Percentiles rank a stretch among this genome's conserved stretches.
Conservation (phyloP, 1,139 yeast species). For the Sugiyamaella paludigena region DNA sequence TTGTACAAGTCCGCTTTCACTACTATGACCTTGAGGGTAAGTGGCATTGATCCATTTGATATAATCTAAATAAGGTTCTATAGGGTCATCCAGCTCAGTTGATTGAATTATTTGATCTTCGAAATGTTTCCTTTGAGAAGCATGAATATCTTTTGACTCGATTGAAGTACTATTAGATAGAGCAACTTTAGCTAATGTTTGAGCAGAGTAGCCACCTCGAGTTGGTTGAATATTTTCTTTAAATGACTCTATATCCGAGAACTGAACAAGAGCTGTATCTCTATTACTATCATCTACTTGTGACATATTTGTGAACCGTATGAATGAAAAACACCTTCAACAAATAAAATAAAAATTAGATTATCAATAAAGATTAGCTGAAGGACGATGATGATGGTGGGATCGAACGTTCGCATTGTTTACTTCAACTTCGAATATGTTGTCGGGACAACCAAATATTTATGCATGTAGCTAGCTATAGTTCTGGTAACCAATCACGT, state of each 20-base stretch:
- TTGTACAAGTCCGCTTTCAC: slow-evolving; percentile 64
- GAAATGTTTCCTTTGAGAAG: slow-evolving; percentile 34
- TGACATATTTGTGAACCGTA: too few relatives aligned
- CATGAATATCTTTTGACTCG: slow-evolving; percentile 19
- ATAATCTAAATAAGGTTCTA: slow-evolving; percentile 69
- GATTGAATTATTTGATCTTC: slow-evolving; percentile 47
- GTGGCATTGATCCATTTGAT: slow-evolving; percentile 67
- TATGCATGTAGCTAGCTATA: too few relatives aligned
- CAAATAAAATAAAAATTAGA: too few relatives aligned
- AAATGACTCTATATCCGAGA: slow-evolving; percentile 53
- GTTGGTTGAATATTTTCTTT: slow-evolving; percentile 80
- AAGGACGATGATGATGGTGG: too few relatives aligned
- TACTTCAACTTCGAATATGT: too few relatives aligned
- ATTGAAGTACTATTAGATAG: slow-evolving; percentile 33
- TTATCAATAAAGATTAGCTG: too few relatives aligned
- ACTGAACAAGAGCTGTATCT: neutral
- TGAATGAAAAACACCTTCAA: too few relatives aligned
- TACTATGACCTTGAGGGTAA: slow-evolving; percentile 65
- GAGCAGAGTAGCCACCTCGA: slow-evolving; percentile 67
- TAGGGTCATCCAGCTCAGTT: slow-evolving; percentile 76
- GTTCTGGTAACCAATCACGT: too few relatives aligned
- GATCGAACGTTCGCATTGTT: too few relatives aligned
- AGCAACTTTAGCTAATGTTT: slow-evolving; percentile 48
- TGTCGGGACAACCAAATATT: neutral
- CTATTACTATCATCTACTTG: too few relatives aligned